Evolutionary conservation across 2,329 filamentous ascomycete species (phyloP), one percentile per base, ranked within the genome.

Genomic region (Cladosporium colombiae): DNA sequence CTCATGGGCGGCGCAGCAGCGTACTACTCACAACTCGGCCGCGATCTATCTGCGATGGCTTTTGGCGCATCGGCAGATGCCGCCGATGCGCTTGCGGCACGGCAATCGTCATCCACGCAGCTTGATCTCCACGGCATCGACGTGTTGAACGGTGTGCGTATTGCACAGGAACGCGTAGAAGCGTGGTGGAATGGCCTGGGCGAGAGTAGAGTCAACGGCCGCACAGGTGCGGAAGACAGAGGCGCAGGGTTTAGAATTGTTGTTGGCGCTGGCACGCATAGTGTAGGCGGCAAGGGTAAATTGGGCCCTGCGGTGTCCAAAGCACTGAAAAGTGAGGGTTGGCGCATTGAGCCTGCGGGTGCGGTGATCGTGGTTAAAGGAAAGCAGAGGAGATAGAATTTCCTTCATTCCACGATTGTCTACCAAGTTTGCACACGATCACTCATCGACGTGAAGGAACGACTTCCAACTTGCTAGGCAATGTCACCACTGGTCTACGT

Each of bases 101-200:
- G 79, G 11, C 89, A 93, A 74, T 93, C 91, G 60, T 68, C 68
- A 0, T 67, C 76, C 1, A 81, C 78, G 1, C 80, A 83, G 23
- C 81, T 96, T 8, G 94, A 98, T 76, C 81, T 98, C 29, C 94
- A 98, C 76, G 92, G 92, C 6, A 87, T 97, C 5, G 88, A 84
- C 53, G 93, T 97, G 1, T 82, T 88, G 58, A 91, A 96, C 75
- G 94, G 91, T 1, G 88, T 93, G 33, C 84, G 91, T 3, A 97
- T 97, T 69, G 88, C 91, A 1, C 84, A 85, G 33, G 83, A 88
- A 56, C 84, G 84, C 44, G 89, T 91, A 0, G 82, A 85, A 69
- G 76, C 75, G 11, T 98, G 94, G 94, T 97, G 93, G 93, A 80
- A 86, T 21, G 78, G 79, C 0, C 79, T 92, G 10, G 91, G 91